Base-by-base conservation (phyloP, 2,329 filamentous ascomycete species). In the Phialophora expanda region DNA sequence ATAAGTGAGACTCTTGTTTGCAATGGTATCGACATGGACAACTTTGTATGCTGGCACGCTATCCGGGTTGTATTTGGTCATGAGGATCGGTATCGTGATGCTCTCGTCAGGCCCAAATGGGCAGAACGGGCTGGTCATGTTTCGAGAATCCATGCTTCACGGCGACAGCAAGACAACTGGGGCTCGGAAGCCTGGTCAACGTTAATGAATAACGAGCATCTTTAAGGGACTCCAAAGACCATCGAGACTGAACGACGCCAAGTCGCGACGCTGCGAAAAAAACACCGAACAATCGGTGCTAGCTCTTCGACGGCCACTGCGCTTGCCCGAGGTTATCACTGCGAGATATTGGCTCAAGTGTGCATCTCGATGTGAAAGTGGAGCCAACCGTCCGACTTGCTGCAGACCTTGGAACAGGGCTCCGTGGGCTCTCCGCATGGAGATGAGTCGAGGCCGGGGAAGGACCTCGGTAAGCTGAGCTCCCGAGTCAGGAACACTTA, bases 1-100 rank as follows among this genome's bases (percentile, higher is more conserved):
- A 68, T 74, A 74, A 2, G 72, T 74, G 44, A 74, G 61, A 32
- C 64, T 57, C 28, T 74, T 66, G 20, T 69, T 53, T n/a, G 71
- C 72, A 48, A 74, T 69, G 14, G 67, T 68, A 34, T 74, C 73
- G n/a, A 63, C 56, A 68, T 74, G 72, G 24, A 74, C 69, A 14
- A 73, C 56, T 50, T 74, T 74, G 0, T 71, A 62, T 41, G 66
- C 61, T 3, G 58, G 44, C n/a, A 73, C 70, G 14, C 66, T 66
- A 56, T 73, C 72, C 12, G 73, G 73, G 41, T 74, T 74, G 64
- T 74, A 73, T 32, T 63, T 60, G 9, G 69, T 69, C 69, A 74
- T 73, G 17, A 74, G 67, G 46, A 71, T 69, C 4, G 73, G 61
- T 61, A 74, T 69, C 7, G 72, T 73, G 22, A 74, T 57, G n/a